Evolutionary conservation across 306 rosid genomes (phyloP), one percentile per base, ranked within the genome.

Genomic region (Mimosa pudica): DNA sequence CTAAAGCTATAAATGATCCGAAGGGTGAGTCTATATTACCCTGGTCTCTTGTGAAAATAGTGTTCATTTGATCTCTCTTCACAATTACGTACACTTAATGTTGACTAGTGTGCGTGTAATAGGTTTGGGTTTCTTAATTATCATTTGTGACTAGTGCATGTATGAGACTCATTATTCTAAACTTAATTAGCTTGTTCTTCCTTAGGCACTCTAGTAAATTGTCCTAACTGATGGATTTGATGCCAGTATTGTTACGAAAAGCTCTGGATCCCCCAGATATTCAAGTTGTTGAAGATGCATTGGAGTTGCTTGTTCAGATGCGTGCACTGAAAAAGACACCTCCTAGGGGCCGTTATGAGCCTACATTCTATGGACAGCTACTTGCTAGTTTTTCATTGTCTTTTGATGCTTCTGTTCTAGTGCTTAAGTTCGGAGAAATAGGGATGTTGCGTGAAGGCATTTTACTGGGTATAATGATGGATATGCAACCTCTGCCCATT

Each of bases 381-480:
- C 90, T 94, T 76, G 85, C 94, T 42, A 89, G 95, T 84, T 89
- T 92, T 84, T 13, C 98, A 8, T 77, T 94, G 86, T 94, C 98
- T 76, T 89, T 94, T 74, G 96, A 94, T 84, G 84, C 96, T 75
- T 92, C 97, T 77, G 78, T 87, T 82, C 80, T 94, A 64, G 87
- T 92, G 74, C 90, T 94, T 63, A 94, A 94, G 86, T 94, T 94
- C 85, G 98, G 97, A 79, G 82, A 87, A 20, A 64, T 80, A 57
- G 98, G 98, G 49, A 90, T 89, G 97, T 86, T 94, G 72, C 93
- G 87, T 7, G 96, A 90, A 83, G 98, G 98, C 84, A 92, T 94
- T 80, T 72, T 94, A 74, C 87, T 94, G 72, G 98, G 96, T 69
- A 76, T 92, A 80, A 81, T 94, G 81, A 89, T 88, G 98, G 98